These are phyloP conservation scores for Didymella arachidicola DNA, from an alignment of 2,329 filamentous ascomycete species.

Conservation along the genomic window DNA sequence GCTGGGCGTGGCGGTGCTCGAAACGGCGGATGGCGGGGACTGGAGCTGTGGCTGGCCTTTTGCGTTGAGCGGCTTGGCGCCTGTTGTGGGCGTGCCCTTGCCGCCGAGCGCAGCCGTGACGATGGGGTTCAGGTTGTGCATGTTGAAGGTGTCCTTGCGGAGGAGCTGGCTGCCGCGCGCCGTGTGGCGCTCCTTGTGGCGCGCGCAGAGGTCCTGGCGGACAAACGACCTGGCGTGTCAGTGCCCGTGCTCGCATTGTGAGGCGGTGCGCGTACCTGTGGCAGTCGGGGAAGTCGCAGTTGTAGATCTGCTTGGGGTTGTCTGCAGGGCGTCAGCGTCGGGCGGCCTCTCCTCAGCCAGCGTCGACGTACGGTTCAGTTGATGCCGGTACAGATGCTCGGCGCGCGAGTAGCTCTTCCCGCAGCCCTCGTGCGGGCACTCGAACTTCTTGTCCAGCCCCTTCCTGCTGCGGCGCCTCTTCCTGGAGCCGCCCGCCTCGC, in stretches of 20 bases:
- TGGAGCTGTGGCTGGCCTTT: slow-evolving; percentile 35
- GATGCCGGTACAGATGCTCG: slow-evolving; percentile 95
- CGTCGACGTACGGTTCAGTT: slow-evolving; percentile 79
- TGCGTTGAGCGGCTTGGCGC: slow-evolving; percentile 28
- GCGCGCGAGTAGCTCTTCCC: slow-evolving; percentile 96
- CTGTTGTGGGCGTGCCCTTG: slow-evolving; percentile 35
- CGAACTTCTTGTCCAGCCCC: slow-evolving; percentile 74
- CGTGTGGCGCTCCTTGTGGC: slow-evolving; percentile 60
- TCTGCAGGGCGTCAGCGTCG: slow-evolving; percentile 60
- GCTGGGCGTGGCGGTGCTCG: slow-evolving; percentile 31
- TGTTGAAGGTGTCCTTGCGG: slow-evolving; percentile 71
- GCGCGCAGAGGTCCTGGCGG: slow-evolving; percentile 87
- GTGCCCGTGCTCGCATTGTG: not conserved
- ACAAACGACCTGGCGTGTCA: slow-evolving; percentile 73
- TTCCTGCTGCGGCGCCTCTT: slow-evolving; percentile 77
- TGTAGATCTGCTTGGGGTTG: slow-evolving; percentile 92
- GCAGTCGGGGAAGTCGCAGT: slow-evolving; percentile 91
- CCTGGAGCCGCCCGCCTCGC: slow-evolving; percentile 46
- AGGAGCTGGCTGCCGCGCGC: slow-evolving; percentile 76
- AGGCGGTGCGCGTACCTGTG: slow-evolving; percentile 54
- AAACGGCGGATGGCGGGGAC: slow-evolving; percentile 39
- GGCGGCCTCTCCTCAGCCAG: not conserved
- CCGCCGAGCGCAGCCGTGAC: slow-evolving; percentile 50
- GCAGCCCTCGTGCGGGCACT: slow-evolving; percentile 83
- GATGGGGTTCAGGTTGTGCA: slow-evolving; percentile 59